A percentile compares a stretch with the other conserved stretches of the same genome.
Conservation (phyloP, 345 rosid species). For the Citrus medica region DNA sequence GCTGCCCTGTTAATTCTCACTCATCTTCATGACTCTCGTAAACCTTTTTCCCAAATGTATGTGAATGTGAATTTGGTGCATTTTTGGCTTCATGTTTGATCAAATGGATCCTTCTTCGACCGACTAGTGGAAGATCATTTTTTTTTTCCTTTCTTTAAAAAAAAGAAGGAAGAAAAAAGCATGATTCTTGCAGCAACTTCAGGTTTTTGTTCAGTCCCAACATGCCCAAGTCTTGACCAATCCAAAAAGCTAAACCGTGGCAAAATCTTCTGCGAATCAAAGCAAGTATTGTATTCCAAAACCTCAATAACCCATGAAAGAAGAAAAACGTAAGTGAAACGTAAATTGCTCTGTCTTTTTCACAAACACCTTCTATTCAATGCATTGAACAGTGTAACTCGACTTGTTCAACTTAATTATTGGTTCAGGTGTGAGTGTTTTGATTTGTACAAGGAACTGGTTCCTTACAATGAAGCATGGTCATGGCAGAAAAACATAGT, state of each 20-base stretch:
- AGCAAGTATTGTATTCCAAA: background rate
- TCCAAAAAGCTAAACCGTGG: background rate
- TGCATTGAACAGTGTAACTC: slow-evolving; percentile 4
- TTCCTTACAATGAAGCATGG: slow-evolving; percentile 76
- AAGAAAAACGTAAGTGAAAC: slow-evolving; percentile 22
- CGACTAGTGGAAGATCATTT: too few species aligned
- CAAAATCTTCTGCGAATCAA: background rate
- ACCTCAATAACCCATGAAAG: slow-evolving; percentile 9
- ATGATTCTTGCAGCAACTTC: slow-evolving; percentile 25
- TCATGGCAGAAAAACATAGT: slow-evolving; percentile 66
- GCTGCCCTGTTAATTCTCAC: background rate
- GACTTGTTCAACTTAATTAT: background rate
- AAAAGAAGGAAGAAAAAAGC: background rate
- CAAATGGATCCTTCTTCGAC: background rate
- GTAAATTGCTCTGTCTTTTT: slow-evolving; percentile 19
- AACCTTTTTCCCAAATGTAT: background rate
- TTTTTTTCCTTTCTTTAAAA: too few species aligned
- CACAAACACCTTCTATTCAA: slow-evolving; percentile 20
- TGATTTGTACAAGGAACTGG: slow-evolving; percentile 55
- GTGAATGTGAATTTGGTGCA: background rate
- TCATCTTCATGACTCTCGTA: background rate
- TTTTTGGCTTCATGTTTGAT: background rate
- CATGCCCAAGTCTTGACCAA: slow-evolving; percentile 3
- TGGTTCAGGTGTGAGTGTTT: slow-evolving; percentile 56
- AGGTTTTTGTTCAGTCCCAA: slow-evolving; percentile 16